These are phyloP conservation scores for Hanseniaspora vineae DNA, from an alignment of 805 yeast genomes.

Conservation along the genomic window DNA sequence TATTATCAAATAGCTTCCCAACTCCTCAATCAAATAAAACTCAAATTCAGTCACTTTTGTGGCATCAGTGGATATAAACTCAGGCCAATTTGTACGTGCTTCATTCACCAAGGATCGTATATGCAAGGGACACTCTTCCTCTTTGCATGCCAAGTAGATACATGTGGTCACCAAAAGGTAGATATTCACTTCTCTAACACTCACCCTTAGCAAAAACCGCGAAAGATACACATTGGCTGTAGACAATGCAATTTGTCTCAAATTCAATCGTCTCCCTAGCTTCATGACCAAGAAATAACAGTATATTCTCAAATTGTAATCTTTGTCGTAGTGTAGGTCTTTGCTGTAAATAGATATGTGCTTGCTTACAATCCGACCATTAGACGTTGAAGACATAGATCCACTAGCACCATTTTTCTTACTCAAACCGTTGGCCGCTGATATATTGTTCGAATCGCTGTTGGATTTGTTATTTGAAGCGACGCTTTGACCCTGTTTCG, in stretches of 20 bases:
- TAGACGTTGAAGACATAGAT: no score
- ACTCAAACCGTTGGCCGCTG: no score
- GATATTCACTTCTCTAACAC: slow-evolving; percentile 69
- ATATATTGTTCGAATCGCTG: not conserved
- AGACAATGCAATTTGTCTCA: slow-evolving; percentile 74
- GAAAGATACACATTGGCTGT: slow-evolving; percentile 79
- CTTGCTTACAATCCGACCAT: slow-evolving; percentile 24
- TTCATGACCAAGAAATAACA: slow-evolving; percentile 64
- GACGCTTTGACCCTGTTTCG: not conserved
- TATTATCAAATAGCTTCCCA: slow-evolving; percentile 56
- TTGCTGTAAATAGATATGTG: slow-evolving; percentile 29
- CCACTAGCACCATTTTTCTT: no score
- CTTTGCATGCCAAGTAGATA: slow-evolving; percentile 80
- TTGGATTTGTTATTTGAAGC: not conserved
- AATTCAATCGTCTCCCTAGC: slow-evolving; percentile 63
- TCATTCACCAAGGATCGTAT: slow-evolving; percentile 72
- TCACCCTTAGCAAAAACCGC: slow-evolving; percentile 62
- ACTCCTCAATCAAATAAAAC: slow-evolving; percentile 81
- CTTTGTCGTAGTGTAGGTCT: slow-evolving; percentile 30
- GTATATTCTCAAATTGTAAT: slow-evolving; percentile 58
- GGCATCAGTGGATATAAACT: slow-evolving; percentile 80
- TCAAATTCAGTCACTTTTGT: slow-evolving; percentile 92
- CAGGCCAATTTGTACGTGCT: slow-evolving; percentile 89
- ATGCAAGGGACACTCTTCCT: slow-evolving; percentile 93
- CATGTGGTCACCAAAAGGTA: slow-evolving; percentile 75